Evolutionary conservation across 495 filamentous ascomycete genomes (phyloP), one percentile per base, ranked within the genome.

Genomic region (Acidomyces sp.): DNA sequence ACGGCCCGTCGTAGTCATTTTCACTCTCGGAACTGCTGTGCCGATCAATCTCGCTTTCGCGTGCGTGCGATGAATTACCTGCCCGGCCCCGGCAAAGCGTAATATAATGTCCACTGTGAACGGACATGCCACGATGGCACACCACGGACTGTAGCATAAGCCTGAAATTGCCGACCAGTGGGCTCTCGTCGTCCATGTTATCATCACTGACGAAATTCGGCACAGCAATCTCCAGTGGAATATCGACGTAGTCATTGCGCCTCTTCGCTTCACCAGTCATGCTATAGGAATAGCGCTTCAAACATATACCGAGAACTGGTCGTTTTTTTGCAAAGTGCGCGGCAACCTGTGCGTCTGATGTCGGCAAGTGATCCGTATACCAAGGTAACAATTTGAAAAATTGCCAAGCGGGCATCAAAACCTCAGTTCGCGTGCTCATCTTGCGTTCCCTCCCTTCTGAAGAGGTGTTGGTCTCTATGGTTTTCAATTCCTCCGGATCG

Each of bases 321-420:
- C 85, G 72, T 45, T 77, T 75, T 7, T 70, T 64, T 9, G 76
- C 70, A 48, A 85, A 84, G 52, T 85, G 81, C 4, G 71, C 74
- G 17, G 77, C 76, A 15, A 85, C 74, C 49, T 81, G 77, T 3
- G 70, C 73, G 58, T 84, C 75, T 37, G 60, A 77, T 6, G 71
- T 71, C 2, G 82, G 77, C 24, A 76, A 70, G 58, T 82, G 82
- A 51, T 85, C 77, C 46, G 73, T 71, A 46, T 74, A 74, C 73
- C 67, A 76, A 29, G 73, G 72, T 74, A 39, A 15, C 15, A 27
- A 15, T 41, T 46, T 45, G 59, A 94, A 95, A 53, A 97, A 95
- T 52, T 94, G 90, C 88, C 88, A 97, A 10, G 90, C 90, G 10
- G 88, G 90, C 69, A 97, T 93, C 56, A 88, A 75, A 11, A 95